Evolutionary conservation across 768 basidiomycete genomes (phyloP).

Genomic region (Boletus speciosus): DNA sequence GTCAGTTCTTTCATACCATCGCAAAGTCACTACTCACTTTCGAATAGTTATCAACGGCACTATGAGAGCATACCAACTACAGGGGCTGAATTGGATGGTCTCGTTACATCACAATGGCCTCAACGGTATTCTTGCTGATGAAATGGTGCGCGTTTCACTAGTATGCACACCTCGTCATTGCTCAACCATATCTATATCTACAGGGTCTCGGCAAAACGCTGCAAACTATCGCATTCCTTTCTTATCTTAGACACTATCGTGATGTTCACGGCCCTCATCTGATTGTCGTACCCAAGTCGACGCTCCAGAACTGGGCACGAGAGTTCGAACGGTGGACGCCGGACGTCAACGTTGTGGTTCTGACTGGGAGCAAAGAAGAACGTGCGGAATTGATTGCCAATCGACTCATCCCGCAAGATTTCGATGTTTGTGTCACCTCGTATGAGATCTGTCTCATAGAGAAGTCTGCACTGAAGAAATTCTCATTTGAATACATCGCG

Average conservation of each 20-base stretch:
- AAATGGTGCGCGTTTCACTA: conserved; percentile 59
- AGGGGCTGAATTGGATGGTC: conserved; percentile 97
- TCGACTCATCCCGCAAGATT: conserved; percentile 79
- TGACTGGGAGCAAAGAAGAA: conserved; percentile 89
- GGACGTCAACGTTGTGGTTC: conserved; percentile 74
- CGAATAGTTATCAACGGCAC: conserved; percentile 74
- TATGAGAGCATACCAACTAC: conserved; percentile 94
- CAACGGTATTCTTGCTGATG: conserved; percentile 96
- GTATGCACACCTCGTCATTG: neutral
- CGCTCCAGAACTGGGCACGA: conserved; percentile 93
- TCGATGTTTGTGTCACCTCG: conserved; percentile 92
- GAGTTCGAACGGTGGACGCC: conserved; percentile 93
- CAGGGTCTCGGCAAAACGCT: conserved; percentile 97
- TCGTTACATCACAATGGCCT: conserved; percentile 94
- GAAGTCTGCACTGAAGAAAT: conserved; percentile 87
- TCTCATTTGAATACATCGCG: conserved; percentile 95
- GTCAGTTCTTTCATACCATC: conserved; percentile 39
- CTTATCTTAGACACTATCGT: conserved; percentile 86
- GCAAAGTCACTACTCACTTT: conserved; percentile 1
- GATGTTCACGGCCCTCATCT: conserved; percentile 81
- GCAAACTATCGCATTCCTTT: conserved; percentile 95
- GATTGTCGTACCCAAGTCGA: conserved; percentile 97
- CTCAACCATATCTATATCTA: neutral
- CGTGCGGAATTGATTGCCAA: conserved; percentile 76
- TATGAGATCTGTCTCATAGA: conserved; percentile 98